These are phyloP conservation scores for Xanthoparmelia taractica DNA, from an alignment of 495 filamentous ascomycete species.

Conservation along the genomic window DNA sequence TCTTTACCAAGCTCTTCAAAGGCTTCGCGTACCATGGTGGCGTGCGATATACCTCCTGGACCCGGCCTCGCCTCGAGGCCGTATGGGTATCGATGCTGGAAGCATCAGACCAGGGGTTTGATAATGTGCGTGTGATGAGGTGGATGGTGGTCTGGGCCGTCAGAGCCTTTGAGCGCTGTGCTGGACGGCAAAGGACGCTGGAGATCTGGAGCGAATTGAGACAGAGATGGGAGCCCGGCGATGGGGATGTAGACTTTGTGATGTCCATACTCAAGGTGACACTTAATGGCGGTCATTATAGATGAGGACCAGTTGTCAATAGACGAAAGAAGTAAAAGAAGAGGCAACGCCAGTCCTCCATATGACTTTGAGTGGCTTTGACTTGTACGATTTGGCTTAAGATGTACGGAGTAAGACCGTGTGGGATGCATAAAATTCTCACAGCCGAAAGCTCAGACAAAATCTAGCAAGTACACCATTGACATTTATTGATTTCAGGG, in stretches of 20 bases:
- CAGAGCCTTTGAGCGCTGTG: slow-evolving; percentile 25
- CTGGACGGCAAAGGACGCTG: slow-evolving; percentile 20
- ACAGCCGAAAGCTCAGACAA: neutral
- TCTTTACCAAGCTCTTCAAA: slow-evolving; percentile 59
- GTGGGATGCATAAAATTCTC: neutral
- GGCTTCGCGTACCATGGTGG: slow-evolving; percentile 62
- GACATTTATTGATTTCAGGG: neutral
- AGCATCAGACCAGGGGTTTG: slow-evolving; percentile 15
- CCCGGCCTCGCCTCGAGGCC: slow-evolving; percentile 40
- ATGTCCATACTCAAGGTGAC: neutral
- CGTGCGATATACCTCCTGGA: slow-evolving; percentile 52
- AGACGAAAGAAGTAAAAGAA: neutral
- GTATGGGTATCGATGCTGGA: slow-evolving; percentile 31
- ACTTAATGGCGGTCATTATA: neutral
- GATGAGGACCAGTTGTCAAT: neutral
- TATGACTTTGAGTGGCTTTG: neutral
- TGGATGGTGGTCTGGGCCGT: slow-evolving; percentile 27
- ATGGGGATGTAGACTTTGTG: slow-evolving; percentile 14
- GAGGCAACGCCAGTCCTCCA: neutral
- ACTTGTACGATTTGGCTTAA: neutral
- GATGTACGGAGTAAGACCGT: neutral
- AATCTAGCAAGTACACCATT: neutral
- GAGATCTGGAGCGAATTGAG: slow-evolving; percentile 26
- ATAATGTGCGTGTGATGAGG: slow-evolving; percentile 18
- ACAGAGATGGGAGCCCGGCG: slow-evolving; percentile 19